phyloP scores from a whole-genome alignment of 2,329 filamentous ascomycete genomes.

The Penicillium sp. region DNA sequence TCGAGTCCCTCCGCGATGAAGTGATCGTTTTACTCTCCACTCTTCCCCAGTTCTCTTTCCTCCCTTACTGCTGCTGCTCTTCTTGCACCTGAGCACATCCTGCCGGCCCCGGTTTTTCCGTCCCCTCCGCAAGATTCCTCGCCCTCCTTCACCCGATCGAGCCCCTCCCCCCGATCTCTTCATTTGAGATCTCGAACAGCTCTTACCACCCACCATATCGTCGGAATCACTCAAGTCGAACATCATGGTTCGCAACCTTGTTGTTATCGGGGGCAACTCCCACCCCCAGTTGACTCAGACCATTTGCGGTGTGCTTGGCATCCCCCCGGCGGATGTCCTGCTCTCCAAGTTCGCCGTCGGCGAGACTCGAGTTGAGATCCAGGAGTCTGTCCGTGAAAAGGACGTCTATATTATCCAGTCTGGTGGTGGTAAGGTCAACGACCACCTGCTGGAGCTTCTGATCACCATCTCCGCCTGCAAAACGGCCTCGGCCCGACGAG shows the following conservation, averaged over 20 bases:
- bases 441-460: constrained; percentile 93
- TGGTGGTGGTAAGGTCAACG: constrained; percentile 90
- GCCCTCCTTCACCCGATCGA: constrained; percentile 29
- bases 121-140: constrained; percentile 35
- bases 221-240: constrained; percentile 18
- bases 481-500: constrained; percentile 85
- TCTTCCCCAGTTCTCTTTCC: constrained; percentile 15
- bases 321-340: constrained; percentile 82
- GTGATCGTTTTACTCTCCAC: constrained; percentile 37
- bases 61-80: constrained; percentile 8
- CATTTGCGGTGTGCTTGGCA: constrained; percentile 86
- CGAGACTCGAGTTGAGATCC: constrained; percentile 92
- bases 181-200: constrained; percentile 14
- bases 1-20: constrained; percentile 38
- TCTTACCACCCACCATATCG: constrained; percentile 17
- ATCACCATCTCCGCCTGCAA: constrained; percentile 99
- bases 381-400: constrained; percentile 95
- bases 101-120: constrained; percentile 40
- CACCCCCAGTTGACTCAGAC: constrained; percentile 86
- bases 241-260: constrained; percentile 90
- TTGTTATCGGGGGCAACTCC: constrained; percentile 90
- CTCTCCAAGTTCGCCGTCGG: constrained; percentile 93
- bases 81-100: constrained; percentile 22
- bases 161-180: constrained; percentile 26
- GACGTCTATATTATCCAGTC: constrained; percentile 99